These are phyloP conservation scores for Phaseolus lunatus DNA, from an alignment of 306 rosid genomes.

Conservation along the genomic window DNA sequence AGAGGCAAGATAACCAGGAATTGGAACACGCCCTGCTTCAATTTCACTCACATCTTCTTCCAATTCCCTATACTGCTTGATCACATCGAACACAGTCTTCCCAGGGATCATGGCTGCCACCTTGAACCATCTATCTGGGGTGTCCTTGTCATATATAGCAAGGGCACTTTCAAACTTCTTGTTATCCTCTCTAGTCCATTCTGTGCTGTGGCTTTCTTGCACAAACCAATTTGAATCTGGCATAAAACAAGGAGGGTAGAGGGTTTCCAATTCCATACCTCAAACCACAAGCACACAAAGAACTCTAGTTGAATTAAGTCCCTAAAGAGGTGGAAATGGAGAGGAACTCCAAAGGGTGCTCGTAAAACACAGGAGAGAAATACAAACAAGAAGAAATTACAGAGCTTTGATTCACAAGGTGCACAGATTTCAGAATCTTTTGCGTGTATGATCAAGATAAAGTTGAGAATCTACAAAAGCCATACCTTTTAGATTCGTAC, in stretches of 20 bases:
- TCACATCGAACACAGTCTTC: slow-evolving; percentile 79
- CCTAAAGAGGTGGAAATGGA: slow-evolving; percentile 17
- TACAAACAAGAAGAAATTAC: slow-evolving; percentile 29
- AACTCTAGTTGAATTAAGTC: slow-evolving; percentile 27
- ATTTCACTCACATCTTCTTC: slow-evolving; percentile 84
- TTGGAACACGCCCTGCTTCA: slow-evolving; percentile 81
- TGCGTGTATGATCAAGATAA: slow-evolving; percentile 67
- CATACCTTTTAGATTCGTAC: slow-evolving; percentile 78
- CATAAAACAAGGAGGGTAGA: slow-evolving; percentile 55
- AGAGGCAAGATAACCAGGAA: slow-evolving; percentile 76
- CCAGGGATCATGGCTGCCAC: slow-evolving; percentile 92
- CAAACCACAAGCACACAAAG: slow-evolving; percentile 23
- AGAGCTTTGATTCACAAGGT: slow-evolving; percentile 55
- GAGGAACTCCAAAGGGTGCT: slow-evolving; percentile 28
- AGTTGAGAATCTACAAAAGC: slow-evolving; percentile 67
- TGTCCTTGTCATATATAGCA: slow-evolving; percentile 77
- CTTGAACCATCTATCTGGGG: slow-evolving; percentile 77
- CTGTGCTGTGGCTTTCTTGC: slow-evolving; percentile 57
- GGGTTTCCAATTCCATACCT: slow-evolving; percentile 70
- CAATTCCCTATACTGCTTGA: slow-evolving; percentile 81
- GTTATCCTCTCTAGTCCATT: slow-evolving; percentile 93
- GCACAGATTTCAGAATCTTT: slow-evolving; percentile 62
- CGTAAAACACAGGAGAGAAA: background rate
- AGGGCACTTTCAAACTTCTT: slow-evolving; percentile 91
- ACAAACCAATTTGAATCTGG: slow-evolving; percentile 58